Evolutionary conservation across 2,329 filamentous ascomycete species (phyloP).

Genomic region (Penicillium sp.): DNA sequence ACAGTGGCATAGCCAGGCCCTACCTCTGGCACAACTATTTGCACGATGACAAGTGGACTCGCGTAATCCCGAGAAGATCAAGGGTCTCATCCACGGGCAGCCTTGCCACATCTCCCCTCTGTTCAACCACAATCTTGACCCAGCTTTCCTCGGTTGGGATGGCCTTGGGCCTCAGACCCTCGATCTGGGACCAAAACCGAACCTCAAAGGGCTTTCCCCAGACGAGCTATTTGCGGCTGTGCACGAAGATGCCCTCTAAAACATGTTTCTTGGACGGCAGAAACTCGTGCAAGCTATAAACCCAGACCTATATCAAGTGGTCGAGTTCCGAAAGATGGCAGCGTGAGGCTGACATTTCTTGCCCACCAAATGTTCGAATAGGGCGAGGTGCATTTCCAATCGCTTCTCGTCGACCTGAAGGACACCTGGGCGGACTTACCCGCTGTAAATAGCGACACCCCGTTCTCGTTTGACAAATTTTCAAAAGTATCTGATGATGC

Average conservation of each 20-base stretch:
- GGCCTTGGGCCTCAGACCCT: constrained; percentile 29
- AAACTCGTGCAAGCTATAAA: constrained; percentile 30
- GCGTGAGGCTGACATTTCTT: constrained; percentile 31
- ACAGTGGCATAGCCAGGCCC: constrained; percentile 19
- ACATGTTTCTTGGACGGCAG: constrained; percentile 27
- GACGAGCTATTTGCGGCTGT: constrained; percentile 25
- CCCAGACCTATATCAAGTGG: constrained; percentile 22
- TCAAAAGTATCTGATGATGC: constrained; percentile 25
- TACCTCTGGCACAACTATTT: constrained; percentile 32
- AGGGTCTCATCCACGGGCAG: constrained; percentile 35
- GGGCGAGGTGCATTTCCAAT: constrained; percentile 31
- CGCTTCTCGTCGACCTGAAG: constrained; percentile 29
- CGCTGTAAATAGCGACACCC: constrained; percentile 14
- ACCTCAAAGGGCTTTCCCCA: constrained; percentile 24
- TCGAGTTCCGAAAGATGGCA: constrained; percentile 25
- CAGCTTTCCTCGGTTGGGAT: constrained; percentile 28
- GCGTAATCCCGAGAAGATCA: constrained; percentile 24
- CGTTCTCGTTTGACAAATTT: constrained; percentile 29
- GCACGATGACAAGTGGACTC: constrained; percentile 33
- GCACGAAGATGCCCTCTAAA: constrained; percentile 25
- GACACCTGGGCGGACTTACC: constrained; percentile 26
- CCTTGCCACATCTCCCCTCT: constrained; percentile 30
- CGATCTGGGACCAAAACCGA: constrained; percentile 21
- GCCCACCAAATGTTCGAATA: constrained; percentile 32
- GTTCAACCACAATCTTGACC: constrained; percentile 28